These are phyloP conservation scores for Myriosclerotinia scirpicola DNA, from an alignment of 2,329 filamentous ascomycete genomes.

Conservation along the genomic window DNA sequence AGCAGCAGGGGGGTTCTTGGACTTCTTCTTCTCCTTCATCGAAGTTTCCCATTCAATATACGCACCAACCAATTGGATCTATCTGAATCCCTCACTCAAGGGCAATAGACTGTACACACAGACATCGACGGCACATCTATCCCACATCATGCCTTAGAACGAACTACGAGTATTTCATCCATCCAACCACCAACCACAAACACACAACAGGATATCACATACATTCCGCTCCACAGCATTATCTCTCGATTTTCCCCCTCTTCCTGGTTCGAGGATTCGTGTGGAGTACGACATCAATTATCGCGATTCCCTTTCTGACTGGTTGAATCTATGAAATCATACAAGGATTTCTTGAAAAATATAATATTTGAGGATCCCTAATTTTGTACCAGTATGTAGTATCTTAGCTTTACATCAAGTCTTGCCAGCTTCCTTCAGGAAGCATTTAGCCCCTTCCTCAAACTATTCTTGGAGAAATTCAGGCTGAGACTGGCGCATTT, in stretches of 20 bases:
- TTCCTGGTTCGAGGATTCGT: conserved; percentile 20
- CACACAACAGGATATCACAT: conserved; percentile 17
- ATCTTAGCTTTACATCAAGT: too few relatives aligned
- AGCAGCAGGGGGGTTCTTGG: neutral
- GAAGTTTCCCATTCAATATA: conserved; percentile 5
- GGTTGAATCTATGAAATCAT: neutral
- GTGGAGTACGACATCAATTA: neutral
- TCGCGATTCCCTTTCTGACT: neutral
- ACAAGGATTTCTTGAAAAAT: neutral
- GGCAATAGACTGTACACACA: conserved; percentile 6
- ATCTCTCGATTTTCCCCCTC: neutral
- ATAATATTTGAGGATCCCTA: neutral
- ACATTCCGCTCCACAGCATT: conserved; percentile 15
- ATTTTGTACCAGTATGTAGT: too few relatives aligned
- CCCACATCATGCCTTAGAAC: conserved; percentile 14
- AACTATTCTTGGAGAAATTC: neutral
- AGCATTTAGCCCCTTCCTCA: conserved; percentile 9
- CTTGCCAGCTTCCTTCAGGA: conserved; percentile 13
- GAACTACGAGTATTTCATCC: conserved; percentile 5
- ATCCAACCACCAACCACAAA: neutral
- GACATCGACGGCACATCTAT: conserved; percentile 2
- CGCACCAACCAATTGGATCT: conserved; percentile 1
- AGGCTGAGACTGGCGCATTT: conserved; percentile 6
- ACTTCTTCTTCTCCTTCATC: conserved; percentile 1
- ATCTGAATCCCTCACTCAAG: conserved; percentile 13